A percentile compares a stretch with the other conserved stretches of the same genome.
These are phyloP conservation scores for Poa annua DNA, from an alignment of 176 grass and related monocot species.

Conservation along the genomic window DNA sequence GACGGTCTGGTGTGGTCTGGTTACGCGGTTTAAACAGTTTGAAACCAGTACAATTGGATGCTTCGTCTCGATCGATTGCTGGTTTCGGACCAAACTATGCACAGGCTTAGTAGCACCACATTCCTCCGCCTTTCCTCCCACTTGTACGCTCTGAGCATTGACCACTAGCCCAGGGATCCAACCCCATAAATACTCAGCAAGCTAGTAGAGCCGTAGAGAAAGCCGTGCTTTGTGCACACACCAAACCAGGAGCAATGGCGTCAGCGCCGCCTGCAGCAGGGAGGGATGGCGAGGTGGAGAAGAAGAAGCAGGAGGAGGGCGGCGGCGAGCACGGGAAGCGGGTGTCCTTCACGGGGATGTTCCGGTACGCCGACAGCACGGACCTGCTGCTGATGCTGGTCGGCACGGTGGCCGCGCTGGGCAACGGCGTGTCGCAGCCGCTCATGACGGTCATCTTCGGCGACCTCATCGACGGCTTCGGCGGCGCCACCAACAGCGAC, in stretches of 20 bases:
- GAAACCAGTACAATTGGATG: too few species aligned
- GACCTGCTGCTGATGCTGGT: conserved; percentile 57
- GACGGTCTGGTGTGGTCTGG: too few species aligned
- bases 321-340: conserved; percentile 30
- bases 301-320: background rate
- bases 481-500: conserved; percentile 24
- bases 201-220: background rate
- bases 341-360: conserved; percentile 46
- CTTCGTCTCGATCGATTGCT: too few species aligned
- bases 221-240: conserved; percentile 9
- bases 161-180: background rate
- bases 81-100: too few species aligned
- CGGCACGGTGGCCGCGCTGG: conserved; percentile 49
- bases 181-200: conserved; percentile 45
- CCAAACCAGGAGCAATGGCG: conserved; percentile 23
- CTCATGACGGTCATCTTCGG: conserved; percentile 67
- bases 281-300: conserved; percentile 19
- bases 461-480: conserved; percentile 63
- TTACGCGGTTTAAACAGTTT: too few species aligned
- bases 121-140: background rate
- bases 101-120: background rate
- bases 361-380: conserved; percentile 53
- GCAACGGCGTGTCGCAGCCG: conserved; percentile 67
- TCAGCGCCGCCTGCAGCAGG: background rate
- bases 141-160: background rate